phyloP scores from a whole-genome alignment of 2,329 filamentous ascomycete species.

The Falciphora oryzae region DNA sequence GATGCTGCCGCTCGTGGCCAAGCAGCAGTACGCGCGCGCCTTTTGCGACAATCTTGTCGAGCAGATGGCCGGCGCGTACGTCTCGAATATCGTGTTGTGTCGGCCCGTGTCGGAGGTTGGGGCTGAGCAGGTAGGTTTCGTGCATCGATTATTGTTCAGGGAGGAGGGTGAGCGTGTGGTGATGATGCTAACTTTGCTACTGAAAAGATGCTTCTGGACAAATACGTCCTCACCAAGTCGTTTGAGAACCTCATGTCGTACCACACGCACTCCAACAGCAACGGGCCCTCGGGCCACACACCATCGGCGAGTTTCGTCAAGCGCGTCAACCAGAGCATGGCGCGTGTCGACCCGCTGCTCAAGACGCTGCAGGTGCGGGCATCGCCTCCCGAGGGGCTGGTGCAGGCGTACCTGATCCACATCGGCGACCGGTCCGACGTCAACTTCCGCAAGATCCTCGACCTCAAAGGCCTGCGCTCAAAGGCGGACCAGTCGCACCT shows the following conservation, averaged over 20 bases:
- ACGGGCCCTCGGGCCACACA: conserved; percentile 27
- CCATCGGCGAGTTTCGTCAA: conserved; percentile 66
- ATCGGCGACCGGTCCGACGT: conserved; percentile 88
- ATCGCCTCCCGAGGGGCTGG: conserved; percentile 84
- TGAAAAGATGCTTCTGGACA: conserved; percentile 83
- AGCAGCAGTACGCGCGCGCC: conserved; percentile 88
- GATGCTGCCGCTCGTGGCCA: conserved; percentile 71
- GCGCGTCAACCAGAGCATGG: conserved; percentile 77
- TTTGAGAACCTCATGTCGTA: conserved; percentile 65
- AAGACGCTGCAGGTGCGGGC: conserved; percentile 95
- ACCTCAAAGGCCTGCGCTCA: conserved; percentile 79
- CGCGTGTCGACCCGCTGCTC: conserved; percentile 82
- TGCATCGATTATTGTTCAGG: background rate
- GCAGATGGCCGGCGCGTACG: conserved; percentile 70
- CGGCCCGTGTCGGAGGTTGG: conserved; percentile 88
- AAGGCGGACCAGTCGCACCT: conserved; percentile 78
- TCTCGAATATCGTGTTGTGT: conserved; percentile 80
- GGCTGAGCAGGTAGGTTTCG: conserved; percentile 68
- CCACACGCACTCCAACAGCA: conserved; percentile 42
- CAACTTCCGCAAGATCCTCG: conserved; percentile 95
- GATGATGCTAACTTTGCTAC: background rate
- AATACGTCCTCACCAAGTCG: conserved; percentile 80
- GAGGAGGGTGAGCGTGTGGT: background rate
- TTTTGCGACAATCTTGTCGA: conserved; percentile 97
- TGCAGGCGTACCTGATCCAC: conserved; percentile 96